Base-by-base conservation (phyloP, 2,329 filamentous ascomycete genomes). In the Aureobasidium zeae region DNA sequence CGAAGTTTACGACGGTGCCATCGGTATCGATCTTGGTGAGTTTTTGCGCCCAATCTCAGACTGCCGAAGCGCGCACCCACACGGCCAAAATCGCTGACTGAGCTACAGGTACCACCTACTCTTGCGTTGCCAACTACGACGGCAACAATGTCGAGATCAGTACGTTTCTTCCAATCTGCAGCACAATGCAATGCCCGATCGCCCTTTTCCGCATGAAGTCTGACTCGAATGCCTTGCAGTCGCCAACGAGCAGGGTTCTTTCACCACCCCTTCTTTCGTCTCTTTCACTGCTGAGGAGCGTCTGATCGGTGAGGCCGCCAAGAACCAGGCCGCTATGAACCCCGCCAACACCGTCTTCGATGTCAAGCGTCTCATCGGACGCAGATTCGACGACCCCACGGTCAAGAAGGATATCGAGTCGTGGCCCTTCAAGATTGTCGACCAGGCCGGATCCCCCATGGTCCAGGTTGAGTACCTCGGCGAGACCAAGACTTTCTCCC, bases 241-340 rank as follows among this genome's bases (percentile, higher is more conserved):
- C 70, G 89, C 89, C 83, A 96, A 96, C 74, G 89, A 96, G 79
- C 89, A 96, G 81, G 89, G 89, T 78, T 88, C 80, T 73, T 94
- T 94, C 74, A 96, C 91, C 65, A 96, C 91, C 53, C 91, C 91
- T 57, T 96, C 91, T 47, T 98, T 95, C 77, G 91, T 98, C 66
- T 94, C 86, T 60, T 98, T 98, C 81, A 95, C 87, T 66, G 82
- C 89, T 62, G 86, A 94, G 76, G 91, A 98, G 79, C 88, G 91
- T 71, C 75, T 98, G 73, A 96, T 96, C 64, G 91, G 91, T 76
- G 91, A 96, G 79, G 89, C 91, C 50, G 91, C 91, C 65, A 98
- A 96, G 85, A 98, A 98, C 78, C 88, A 95, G 81, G 91, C 89
- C 65, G 89, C 91, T 63, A 94, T 96, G 86, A 98, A 98, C 85